Evolutionary conservation across 2,329 filamentous ascomycete genomes (phyloP), one percentile per base, ranked within the genome.

Genomic region (Pseudogymnoascus sp.): DNA sequence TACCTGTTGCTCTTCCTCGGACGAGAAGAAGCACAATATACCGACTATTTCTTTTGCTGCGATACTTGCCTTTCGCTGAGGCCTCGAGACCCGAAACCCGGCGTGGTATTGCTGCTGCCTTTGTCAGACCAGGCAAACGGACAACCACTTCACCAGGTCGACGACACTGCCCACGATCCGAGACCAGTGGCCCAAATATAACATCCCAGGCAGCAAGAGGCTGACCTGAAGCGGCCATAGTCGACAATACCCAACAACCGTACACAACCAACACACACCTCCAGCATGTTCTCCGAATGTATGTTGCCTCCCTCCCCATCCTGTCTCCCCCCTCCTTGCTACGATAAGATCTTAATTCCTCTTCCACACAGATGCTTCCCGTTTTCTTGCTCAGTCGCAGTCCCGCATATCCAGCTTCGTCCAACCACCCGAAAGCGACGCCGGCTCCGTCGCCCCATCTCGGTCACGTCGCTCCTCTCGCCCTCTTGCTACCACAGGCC

Each of bases 331-430:
- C 14, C 28, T 58, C 28, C 54, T 59, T 35, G 35, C 20, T 7
- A 32, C n/a, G 32, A 35, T 12, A 20, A 39, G 2, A 16, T 60
- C 0, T 60, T 62, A 62, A 66, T 65, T 64, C 64, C 65, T 57
- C 37, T 58, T 57, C 60, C 57, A 60, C 60, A 60, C 71, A 97
- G 94, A 97, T 87, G 94, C 94, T 70, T 97, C 93, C 67, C 88
- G 88, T 68, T 99, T 99, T 74, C 85, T 99, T 69, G 90, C 92
- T 64, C 94, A 97, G 83, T 97, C 92, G 67, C 92, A 96, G 79
- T 96, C 92, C 64, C 88, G 91, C 65, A 80, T 97, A 70, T 90
- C 88, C 67, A 85, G 78, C 73, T 85, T 91, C 60, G 82, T 79
- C 76, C 83, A 88, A 72, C 75, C 82, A 63, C 84, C 84, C 61